Evolutionary conservation across 306 rosid species (phyloP).

Genomic region (Carpinus viminea): DNA sequence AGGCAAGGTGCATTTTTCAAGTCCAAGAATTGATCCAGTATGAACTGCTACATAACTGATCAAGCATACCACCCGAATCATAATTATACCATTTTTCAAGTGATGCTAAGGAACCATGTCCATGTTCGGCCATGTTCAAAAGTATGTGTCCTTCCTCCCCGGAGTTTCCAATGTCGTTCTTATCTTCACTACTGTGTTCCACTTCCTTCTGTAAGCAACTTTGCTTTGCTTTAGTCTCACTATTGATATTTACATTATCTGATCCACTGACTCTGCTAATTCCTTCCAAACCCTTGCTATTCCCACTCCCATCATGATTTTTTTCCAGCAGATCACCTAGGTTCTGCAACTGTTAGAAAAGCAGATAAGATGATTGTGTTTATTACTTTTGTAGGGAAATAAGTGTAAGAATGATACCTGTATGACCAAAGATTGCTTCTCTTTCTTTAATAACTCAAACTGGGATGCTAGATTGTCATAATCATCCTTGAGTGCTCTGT

Average conservation of each 20-base stretch:
- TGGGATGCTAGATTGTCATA: slow-evolving; percentile 55
- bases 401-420: slow-evolving; percentile 48
- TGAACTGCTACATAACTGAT: slow-evolving; percentile 52
- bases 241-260: slow-evolving; percentile 35
- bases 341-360: slow-evolving; percentile 56
- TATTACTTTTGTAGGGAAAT: background rate
- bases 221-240: slow-evolving; percentile 36
- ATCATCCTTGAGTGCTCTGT: slow-evolving; percentile 57
- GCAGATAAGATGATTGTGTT: slow-evolving; percentile 2
- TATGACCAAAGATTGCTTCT: slow-evolving; percentile 66
- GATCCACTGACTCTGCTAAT: slow-evolving; percentile 36
- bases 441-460: slow-evolving; percentile 68
- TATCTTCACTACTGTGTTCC: slow-evolving; percentile 38
- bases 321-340: slow-evolving; percentile 46
- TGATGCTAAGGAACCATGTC: slow-evolving; percentile 43
- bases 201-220: slow-evolving; percentile 33
- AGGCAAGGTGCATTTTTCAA: slow-evolving; percentile 28
- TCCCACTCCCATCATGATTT: slow-evolving; percentile 28
- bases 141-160: slow-evolving; percentile 42
- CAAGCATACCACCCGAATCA: slow-evolving; percentile 48
- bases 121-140: slow-evolving; percentile 42
- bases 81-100: slow-evolving; percentile 60
- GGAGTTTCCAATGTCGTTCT: slow-evolving; percentile 23
- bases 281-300: slow-evolving; percentile 32
- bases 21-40: slow-evolving; percentile 73